Percentiles rank a stretch among this genome's conserved stretches.
These are phyloP conservation scores for Phialophora tarda DNA, from an alignment of 2,329 filamentous ascomycete species.

Conservation along the genomic window DNA sequence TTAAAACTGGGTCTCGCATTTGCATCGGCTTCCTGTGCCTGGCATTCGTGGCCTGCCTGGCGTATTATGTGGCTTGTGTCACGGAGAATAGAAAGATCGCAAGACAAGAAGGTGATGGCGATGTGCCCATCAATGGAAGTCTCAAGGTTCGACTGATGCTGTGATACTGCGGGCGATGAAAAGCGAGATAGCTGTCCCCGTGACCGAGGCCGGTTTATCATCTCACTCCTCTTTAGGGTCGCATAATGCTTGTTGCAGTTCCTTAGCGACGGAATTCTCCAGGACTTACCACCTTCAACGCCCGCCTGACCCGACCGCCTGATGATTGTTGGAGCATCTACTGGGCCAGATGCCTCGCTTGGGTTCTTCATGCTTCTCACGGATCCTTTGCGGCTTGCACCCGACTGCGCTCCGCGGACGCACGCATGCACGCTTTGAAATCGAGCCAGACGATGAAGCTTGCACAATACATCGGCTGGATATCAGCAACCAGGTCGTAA, in stretches of 20 bases:
- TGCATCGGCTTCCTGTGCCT: constrained; percentile 8
- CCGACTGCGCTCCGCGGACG: too few relatives aligned
- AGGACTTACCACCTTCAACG: not conserved
- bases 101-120: not conserved
- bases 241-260: not conserved
- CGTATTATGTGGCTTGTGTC: not conserved
- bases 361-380: not conserved
- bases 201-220: not conserved
- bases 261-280: not conserved
- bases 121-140: not conserved
- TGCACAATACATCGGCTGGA: too few relatives aligned
- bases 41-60: not conserved
- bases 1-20: not conserved
- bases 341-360: not conserved
- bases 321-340: not conserved
- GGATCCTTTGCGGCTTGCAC: too few relatives aligned
- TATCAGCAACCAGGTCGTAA: too few relatives aligned
- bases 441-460: too few relatives aligned
- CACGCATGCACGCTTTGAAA: too few relatives aligned
- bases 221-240: not conserved
- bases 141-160: not conserved
- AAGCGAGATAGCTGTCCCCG: not conserved
- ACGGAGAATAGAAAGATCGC: not conserved
- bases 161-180: not conserved
- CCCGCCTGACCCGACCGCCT: not conserved